Conservation (phyloP, 1,284 basidiomycete species). For the Thelephora terrestris region DNA sequence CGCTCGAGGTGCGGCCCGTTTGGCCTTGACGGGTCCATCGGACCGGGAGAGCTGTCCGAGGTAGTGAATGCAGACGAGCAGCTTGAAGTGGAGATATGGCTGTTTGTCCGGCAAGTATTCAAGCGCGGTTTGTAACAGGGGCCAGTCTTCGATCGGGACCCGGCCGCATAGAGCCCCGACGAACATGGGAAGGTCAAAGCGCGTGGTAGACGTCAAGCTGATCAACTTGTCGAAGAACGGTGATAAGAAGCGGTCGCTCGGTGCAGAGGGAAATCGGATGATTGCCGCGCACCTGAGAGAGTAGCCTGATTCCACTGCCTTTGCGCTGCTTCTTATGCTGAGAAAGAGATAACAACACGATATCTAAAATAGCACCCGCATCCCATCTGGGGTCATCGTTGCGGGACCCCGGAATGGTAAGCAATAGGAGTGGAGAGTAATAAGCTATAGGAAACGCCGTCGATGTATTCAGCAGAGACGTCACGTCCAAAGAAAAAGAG, state of each 20-base stretch:
- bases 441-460: slow-evolving; percentile 26
- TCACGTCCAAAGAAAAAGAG: neutral
- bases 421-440: slow-evolving; percentile 48
- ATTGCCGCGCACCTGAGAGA: slow-evolving; percentile 34
- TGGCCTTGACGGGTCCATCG: neutral
- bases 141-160: slow-evolving; percentile 27
- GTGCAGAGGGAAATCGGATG: slow-evolving; percentile 2
- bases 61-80: slow-evolving; percentile 35
- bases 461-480: neutral
- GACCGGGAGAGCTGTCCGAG: slow-evolving; percentile 6
- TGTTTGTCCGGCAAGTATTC: slow-evolving; percentile 30
- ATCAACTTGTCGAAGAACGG: slow-evolving; percentile 33
- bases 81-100: slow-evolving; percentile 35
- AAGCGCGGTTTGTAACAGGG: slow-evolving; percentile 29
- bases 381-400: slow-evolving; percentile 46
- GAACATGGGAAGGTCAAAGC: slow-evolving; percentile 41
- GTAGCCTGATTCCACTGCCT: slow-evolving; percentile 37
- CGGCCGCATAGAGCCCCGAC: slow-evolving; percentile 36
- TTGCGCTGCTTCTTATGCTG: slow-evolving; percentile 30
- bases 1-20: slow-evolving; percentile 5
- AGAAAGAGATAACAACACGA: slow-evolving; percentile 41
- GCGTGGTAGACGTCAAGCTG: slow-evolving; percentile 37
- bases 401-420: slow-evolving; percentile 56
- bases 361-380: slow-evolving; percentile 41
- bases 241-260: slow-evolving; percentile 2